Base-by-base conservation (phyloP, 352 stramenopile genomes). In the Phytophthora brassicae region DNA sequence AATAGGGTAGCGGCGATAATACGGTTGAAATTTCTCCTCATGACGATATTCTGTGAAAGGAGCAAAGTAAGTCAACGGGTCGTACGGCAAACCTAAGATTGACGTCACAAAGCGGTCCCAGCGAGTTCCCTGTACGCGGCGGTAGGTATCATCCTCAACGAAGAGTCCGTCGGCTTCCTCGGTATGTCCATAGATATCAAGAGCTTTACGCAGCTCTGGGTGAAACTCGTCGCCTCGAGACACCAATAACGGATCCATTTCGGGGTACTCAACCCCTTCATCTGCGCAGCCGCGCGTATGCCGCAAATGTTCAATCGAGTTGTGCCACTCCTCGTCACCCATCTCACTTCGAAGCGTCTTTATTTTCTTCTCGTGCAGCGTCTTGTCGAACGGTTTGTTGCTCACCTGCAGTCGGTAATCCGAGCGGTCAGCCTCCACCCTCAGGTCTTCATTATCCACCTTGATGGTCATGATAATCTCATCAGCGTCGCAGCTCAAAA, bases 401-500 rank as follows among this genome's bases (percentile, higher is more conserved):
- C 79, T 89, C 6, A 92, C 67, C 39, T 92, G 83, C 43, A 92
- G 68, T 5, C 69, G 58, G 64, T 92, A 92, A 62, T 90, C 64
- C 5, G 68, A 81, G 39, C 85, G 85, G 52, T 92, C 85, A 0
- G 85, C 83, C 45, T 91, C 83, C 6, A 90, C 65, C 6, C 77
- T 60, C 33, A 94, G 56, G 52, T 94, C 83, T 24, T 86, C 78
- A 60, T 94, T 81, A 28, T 94, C 85, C 3, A 83, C 72, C 56
- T 85, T 89, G 60, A 92, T 80, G 4, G 78, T 87, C 81, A 94
- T 89, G 33, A 94, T 86, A 47, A 92, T 91, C 72, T 90, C 82
- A 29, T 94, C 82, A 2, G 57, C 64, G 50, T 89, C 81, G 38
- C 72, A 83, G 43, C 79, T 92, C n/a, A 78, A 59, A 44, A 94